Evolutionary conservation across 371 early-diverging fungal genomes (phyloP), one percentile per base, ranked within the genome.

Genomic region (Mortierella sp.): DNA sequence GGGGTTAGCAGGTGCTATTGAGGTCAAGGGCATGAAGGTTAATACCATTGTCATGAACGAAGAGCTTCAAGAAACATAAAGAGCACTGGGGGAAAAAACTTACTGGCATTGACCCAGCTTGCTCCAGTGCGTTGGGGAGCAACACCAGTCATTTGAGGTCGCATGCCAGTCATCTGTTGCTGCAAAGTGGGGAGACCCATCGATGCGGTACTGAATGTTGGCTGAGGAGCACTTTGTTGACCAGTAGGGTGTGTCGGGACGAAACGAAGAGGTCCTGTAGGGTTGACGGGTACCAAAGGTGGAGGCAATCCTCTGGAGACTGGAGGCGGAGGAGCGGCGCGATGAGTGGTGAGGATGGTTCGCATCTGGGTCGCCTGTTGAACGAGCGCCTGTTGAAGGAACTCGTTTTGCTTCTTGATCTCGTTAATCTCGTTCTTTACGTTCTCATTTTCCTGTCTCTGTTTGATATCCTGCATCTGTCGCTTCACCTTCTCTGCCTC

Each of bases 31-130:
- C 17, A 53, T 3, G 12, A 46, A 45, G 40, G 22, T 0, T 39
- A 19, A 19, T n/a, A n/a, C 50, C 4, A 24, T 46, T 19, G 29
- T 2, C 12, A 28, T 12, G 5, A 55, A 19, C 39, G 14, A 22
- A 28, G 52, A 31, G 34, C 3, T 7, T 22, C 16, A 46, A 46
- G 6, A 46, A 16, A 22, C 24, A 24, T 4, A 22, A 19, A 22
- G 24, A 22, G 19, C 5, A 19, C 41, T 22, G 14, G 0, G 6
- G 3, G 31, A 12, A 17, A 14, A 17, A 9, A 80, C 83, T 68
- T 85, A 81, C 84, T 85, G 7, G 87, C 81, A 54, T 62, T 68
- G 52, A 71, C 78, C 87, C 85, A 86, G 64, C 78, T 81, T 52
- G 85, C 82, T 25, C 46, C 86, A 9, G 86, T 86, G 27, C 81